Evolutionary conservation across 129 eudicot species (phyloP), one percentile per base, ranked within the genome.

Genomic region (Centella asiatica): DNA sequence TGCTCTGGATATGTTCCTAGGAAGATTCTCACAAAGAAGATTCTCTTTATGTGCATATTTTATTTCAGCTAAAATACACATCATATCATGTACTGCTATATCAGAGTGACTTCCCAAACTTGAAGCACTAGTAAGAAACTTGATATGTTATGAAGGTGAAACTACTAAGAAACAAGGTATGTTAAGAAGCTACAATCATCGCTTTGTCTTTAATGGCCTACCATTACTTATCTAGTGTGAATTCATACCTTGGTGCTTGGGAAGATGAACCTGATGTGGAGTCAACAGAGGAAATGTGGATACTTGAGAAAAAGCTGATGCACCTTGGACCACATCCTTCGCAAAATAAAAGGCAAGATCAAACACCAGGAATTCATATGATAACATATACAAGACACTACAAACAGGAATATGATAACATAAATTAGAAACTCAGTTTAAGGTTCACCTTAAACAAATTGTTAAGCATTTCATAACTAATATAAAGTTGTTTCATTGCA

Each of bases 201-300:
- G n/a, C n/a, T n/a, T n/a, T n/a, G n/a, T n/a, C n/a, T n/a, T n/a
- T n/a, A n/a, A n/a, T n/a, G n/a, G n/a, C n/a, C n/a, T n/a, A n/a
- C n/a, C n/a, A n/a, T n/a, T n/a, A n/a, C n/a, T n/a, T n/a, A 22
- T 25, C 1, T 18, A 28, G 53, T 49, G 7, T 2, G 6, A 3
- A n/a, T 64, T n/a, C 37, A 37, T 67, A 89, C 97, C 97, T 80
- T 89, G 92, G 72, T 90, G 83, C 79, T 85, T 86, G 37, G 84
- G 77, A 65, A 76, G 69, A 72, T 83, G 85, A 48, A 78, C 31
- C 52, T 71, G 88, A 29, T 85, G 88, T 24, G 82, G 80, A 62
- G 92, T 65, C 39, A 83, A 32, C 29, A 78, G 62, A 52, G 92
- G 81, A 50, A 77, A 78, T 18, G 81, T 44, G 56, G 78, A 51